Base-by-base conservation (phyloP, 306 rosid genomes). In the Prinsepia uniflora region DNA sequence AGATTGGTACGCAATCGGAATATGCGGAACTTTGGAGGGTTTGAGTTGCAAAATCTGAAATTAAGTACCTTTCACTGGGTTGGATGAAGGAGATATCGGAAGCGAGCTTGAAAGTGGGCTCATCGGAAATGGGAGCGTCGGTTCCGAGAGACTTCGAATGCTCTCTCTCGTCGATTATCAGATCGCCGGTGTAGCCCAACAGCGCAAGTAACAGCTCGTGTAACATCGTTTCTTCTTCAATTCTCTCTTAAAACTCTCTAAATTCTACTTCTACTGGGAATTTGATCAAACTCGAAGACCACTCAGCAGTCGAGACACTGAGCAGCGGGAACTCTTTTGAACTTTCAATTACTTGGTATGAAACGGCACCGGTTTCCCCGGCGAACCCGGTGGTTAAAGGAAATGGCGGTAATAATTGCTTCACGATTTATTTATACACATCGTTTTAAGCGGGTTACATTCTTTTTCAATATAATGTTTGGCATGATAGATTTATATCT, bases 161-260 rank as follows among this genome's bases (percentile, higher is more conserved):
- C 48, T 87, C 90, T 78, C 88, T 81, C 76, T 70, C 80, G 80
- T 93, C 98, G 85, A 91, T 77, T 55, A 94, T 91, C 54, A 94
- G 85, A 82, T 94, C 97, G 78, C 99, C 97, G 75, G 97, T 94
- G 89, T 84, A 94, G 67, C 99, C 99, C 50, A 89, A 55, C 11
- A 94, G 85, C 8, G 99, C 85, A 2, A 94, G 89, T 15, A 94
- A 82, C 80, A 94, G 80, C 86, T 94, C 99, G 86, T 94, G 97
- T 64, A 94, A 70, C 99, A 94, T 91, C 76, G 59, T 36, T 45
- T 53, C 22, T 30, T 42, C 67, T 44, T 34, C 14, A 8, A 48
- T 24, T 30, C 36, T 2, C 36, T 30, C 36, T 30, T n/a, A n/a
- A 30, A 30, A 30, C 36, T 30, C 50, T 24, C 41, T 42, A 4